phyloP scores from a whole-genome alignment of 1,139 yeast genomes.

The Blastobotrys arbuscula region DNA sequence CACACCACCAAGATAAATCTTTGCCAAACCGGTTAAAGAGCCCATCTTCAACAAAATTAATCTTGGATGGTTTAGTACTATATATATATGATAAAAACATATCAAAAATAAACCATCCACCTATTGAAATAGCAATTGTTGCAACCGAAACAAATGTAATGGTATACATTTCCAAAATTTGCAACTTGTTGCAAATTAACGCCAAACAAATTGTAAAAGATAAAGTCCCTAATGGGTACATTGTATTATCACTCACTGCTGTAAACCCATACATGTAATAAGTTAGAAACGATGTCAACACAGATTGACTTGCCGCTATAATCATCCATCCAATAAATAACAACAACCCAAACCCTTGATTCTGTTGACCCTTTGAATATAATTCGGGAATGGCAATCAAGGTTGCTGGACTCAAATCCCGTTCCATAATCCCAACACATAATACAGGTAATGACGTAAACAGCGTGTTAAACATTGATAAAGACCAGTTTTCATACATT shows the following conservation, averaged over 20 bases:
- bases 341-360: slow-evolving; percentile 65
- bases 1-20: slow-evolving; percentile 83
- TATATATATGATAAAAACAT: slow-evolving; percentile 67
- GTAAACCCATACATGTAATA: slow-evolving; percentile 62
- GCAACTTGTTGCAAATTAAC: slow-evolving; percentile 71
- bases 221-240: slow-evolving; percentile 77
- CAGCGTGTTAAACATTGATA: slow-evolving; percentile 93
- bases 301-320: slow-evolving; percentile 68
- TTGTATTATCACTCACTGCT: slow-evolving; percentile 62
- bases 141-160: slow-evolving; percentile 68
- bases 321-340: slow-evolving; percentile 76
- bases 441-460: slow-evolving; percentile 91
- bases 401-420: slow-evolving; percentile 83
- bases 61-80: slow-evolving; percentile 50
- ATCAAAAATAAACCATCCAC: slow-evolving; percentile 89
- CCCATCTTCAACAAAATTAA: slow-evolving; percentile 70
- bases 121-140: slow-evolving; percentile 65
- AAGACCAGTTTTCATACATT: slow-evolving; percentile 90
- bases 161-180: slow-evolving; percentile 78
- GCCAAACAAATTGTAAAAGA: slow-evolving; percentile 66
- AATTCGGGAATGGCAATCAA: slow-evolving; percentile 88
- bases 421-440: slow-evolving; percentile 93
- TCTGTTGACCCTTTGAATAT: slow-evolving; percentile 69
- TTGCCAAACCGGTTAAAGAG: slow-evolving; percentile 65
- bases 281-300: slow-evolving; percentile 61